Evolutionary conservation across 129 eudicot genomes (phyloP).

Genomic region (Helianthus tuberosus): DNA sequence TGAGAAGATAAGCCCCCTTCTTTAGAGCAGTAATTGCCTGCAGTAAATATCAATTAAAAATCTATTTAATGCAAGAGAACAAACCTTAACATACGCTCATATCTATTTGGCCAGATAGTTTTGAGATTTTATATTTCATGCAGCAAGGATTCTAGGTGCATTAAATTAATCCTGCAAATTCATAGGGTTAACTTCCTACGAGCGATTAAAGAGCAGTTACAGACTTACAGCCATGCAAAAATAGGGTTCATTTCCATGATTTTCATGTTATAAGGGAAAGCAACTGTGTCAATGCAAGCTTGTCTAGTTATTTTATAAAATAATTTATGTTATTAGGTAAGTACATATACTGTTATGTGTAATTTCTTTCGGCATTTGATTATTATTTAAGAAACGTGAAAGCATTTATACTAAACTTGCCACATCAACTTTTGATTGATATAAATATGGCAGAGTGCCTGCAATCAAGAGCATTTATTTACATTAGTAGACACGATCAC

Average conservation of each 20-base stretch:
- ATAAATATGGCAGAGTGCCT: conserved; percentile 1
- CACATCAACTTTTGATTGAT: neutral
- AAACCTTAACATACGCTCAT: neutral
- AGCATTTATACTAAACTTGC: conserved; percentile 8
- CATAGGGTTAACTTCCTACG: neutral
- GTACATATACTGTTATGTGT: conserved; percentile 1
- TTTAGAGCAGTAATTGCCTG: conserved; percentile 99
- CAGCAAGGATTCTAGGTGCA: neutral
- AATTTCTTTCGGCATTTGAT: conserved; percentile 20
- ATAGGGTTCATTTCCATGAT: neutral
- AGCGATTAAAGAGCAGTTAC: conserved; percentile 6
- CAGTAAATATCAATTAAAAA: conserved; percentile 38
- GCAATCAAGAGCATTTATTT: neutral
- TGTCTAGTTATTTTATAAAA: too few species aligned
- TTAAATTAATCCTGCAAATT: neutral
- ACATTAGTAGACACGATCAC: neutral
- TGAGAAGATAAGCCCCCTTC: conserved; percentile 89
- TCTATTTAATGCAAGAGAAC: neutral
- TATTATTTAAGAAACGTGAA: neutral
- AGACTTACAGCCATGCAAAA: conserved; percentile 10
- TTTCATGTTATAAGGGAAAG: neutral
- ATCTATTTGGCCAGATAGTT: neutral
- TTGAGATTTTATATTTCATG: neutral
- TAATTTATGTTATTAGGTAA: neutral
- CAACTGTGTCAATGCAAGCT: too few species aligned